Evolutionary conservation across 1,284 basidiomycete genomes (phyloP).

Genomic region (Dichomitus squalens): DNA sequence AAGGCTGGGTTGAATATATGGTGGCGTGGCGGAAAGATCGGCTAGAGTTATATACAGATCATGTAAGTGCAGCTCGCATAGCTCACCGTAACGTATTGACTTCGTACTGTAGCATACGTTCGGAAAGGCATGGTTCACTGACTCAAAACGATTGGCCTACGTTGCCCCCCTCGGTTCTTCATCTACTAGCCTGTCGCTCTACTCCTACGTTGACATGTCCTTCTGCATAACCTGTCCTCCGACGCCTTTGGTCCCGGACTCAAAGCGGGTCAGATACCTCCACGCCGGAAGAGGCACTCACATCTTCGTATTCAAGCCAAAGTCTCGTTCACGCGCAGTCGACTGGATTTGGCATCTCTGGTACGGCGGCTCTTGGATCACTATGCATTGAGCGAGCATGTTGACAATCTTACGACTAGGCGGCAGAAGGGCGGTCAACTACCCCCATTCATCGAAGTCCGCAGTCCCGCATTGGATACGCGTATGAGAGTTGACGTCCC

Average conservation of each 20-base stretch:
- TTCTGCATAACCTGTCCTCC: constrained; percentile 77
- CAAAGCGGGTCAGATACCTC: constrained; percentile 45
- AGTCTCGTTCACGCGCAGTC: constrained; percentile 67
- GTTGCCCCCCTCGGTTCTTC: constrained; percentile 65
- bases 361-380: constrained; percentile 38
- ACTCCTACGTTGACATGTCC: constrained; percentile 80
- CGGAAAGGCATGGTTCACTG: constrained; percentile 60
- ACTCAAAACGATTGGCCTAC: constrained; percentile 71
- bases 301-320: constrained; percentile 78
- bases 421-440: constrained; percentile 54
- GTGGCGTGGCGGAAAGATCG: constrained; percentile 76
- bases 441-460: constrained; percentile 48
- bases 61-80: constrained; percentile 48
- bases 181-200: constrained; percentile 71
- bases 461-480: constrained; percentile 51
- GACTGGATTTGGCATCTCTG: constrained; percentile 88
- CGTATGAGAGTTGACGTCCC: constrained; percentile 70
- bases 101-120: constrained; percentile 49
- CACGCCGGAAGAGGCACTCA: constrained; percentile 64
- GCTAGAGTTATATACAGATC: constrained; percentile 80
- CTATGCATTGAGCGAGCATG: background rate
- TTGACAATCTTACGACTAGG: constrained; percentile 46
- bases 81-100: constrained; percentile 51
- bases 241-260: constrained; percentile 43
- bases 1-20: constrained; percentile 77